A percentile compares a stretch with the other conserved stretches of the same genome.
These are phyloP conservation scores for Dipteronia dyeriana DNA, from an alignment of 345 rosid species.

Conservation along the genomic window DNA sequence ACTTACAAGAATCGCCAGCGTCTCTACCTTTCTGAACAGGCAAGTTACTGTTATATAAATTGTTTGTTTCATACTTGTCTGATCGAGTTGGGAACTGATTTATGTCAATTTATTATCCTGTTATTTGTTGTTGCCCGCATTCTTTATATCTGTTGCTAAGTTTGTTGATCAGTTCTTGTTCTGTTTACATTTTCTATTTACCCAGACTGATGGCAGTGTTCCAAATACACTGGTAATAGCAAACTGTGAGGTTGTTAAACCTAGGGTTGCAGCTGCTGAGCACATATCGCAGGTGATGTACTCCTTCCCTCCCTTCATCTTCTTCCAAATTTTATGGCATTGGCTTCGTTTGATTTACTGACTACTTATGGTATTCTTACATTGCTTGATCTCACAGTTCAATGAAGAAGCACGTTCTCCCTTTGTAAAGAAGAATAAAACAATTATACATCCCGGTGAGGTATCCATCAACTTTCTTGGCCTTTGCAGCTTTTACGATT, in stretches of 20 bases:
- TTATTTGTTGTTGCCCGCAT: not conserved
- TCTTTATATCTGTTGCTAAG: not conserved
- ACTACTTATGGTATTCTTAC: constrained; percentile 5
- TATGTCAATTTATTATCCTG: not conserved
- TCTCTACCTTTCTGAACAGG: constrained; percentile 72
- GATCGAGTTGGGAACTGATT: not conserved
- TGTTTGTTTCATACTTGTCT: not conserved
- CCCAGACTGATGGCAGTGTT: constrained; percentile 81
- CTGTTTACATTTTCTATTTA: constrained; percentile 20
- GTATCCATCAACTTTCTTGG: constrained; percentile 22
- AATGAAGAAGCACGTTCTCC: constrained; percentile 74
- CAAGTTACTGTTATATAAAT: constrained; percentile 4
- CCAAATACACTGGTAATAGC: constrained; percentile 89
- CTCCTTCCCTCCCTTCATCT: not conserved
- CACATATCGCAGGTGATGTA: constrained; percentile 71
- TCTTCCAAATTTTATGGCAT: not conserved
- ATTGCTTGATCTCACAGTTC: constrained; percentile 41
- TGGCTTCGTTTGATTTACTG: constrained; percentile 8
- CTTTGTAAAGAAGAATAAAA: constrained; percentile 62
- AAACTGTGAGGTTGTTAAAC: constrained; percentile 82
- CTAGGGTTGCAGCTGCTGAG: constrained; percentile 88
- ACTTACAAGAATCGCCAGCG: constrained; percentile 72
- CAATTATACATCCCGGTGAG: constrained; percentile 78
- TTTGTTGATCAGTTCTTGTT: constrained; percentile 8
- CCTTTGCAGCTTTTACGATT: not conserved